Evolutionary conservation across 139 green algal genomes (phyloP), one percentile per base, ranked within the genome.

Genomic region (Coelastrella sp.): DNA sequence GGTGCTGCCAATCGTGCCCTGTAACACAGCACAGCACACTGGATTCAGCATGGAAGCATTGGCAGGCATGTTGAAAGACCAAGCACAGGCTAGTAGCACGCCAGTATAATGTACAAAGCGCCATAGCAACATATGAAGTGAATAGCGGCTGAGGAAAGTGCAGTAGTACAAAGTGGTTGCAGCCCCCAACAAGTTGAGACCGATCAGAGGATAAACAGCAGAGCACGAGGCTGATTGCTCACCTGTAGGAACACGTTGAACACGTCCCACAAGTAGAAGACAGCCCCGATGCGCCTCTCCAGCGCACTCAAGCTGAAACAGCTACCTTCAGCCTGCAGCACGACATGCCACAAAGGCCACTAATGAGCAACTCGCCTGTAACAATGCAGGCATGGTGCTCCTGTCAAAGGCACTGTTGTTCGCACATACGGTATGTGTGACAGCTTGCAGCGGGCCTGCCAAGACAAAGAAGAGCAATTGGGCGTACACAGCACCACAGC

Each of bases 161-260:
- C 32, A 47, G 32, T 47, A 47, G 32, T 47, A 47, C 32, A 47
- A 47, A 47, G 32, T 47, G 32, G 32, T 47, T 47, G 32, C 32
- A 47, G 32, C 32, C 32, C 32, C 32, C 32, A 47, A 47, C 32
- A 47, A 47, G 32, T 47, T 47, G 32, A 47, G 32, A 47, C 32
- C 32, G 32, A 47, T 47, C 32, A 47, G 32, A 47, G 32, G 32
- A 47, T 47, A 0, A 47, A 47, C 32, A 47, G 32, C 32, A 47
- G 32, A 47, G 32, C 32, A 47, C 32, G 32, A 47, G 32, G 32
- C 32, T 47, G 32, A 47, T 47, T 47, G 32, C 32, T 20, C 47
- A 94, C 90, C 94, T 92, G 82, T 7, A 97, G 65, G 77, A 97
- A 96, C n/a, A 96, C 90, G 92, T 97, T 97, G 92, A 94, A 94